Evolutionary conservation across 805 yeast species (phyloP).

Genomic region (Hanseniaspora taiwanica): DNA sequence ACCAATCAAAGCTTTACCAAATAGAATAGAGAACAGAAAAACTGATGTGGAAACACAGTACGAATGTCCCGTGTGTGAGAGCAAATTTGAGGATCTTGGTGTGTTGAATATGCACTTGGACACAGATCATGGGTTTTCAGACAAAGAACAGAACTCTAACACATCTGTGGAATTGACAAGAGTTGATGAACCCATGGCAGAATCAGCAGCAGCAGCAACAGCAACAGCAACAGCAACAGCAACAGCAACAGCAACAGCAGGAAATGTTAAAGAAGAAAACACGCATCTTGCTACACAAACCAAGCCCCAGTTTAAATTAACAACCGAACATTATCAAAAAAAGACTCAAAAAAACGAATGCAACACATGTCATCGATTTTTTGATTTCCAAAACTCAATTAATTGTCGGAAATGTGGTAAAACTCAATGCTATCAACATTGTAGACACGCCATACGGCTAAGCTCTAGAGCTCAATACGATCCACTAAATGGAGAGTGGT

Average conservation of each 20-base stretch:
- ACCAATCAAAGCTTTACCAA: no score
- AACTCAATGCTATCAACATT: slow-evolving; percentile 54
- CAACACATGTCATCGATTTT: slow-evolving; percentile 27
- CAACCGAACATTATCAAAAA: slow-evolving; percentile 17
- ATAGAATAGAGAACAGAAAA: no score
- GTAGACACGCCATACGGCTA: slow-evolving; percentile 40
- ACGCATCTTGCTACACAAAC: background rate
- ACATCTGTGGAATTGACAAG: background rate
- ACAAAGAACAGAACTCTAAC: slow-evolving; percentile 1
- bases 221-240: no score
- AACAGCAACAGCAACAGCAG: background rate
- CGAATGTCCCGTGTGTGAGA: slow-evolving; percentile 61
- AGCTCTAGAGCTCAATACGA: slow-evolving; percentile 34
- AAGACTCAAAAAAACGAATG: slow-evolving; percentile 31
- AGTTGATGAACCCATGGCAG: background rate
- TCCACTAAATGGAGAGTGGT: slow-evolving; percentile 45
- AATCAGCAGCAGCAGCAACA: no score
- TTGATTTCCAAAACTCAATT: slow-evolving; percentile 40
- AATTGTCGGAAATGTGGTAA: slow-evolving; percentile 72
- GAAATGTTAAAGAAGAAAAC: background rate
- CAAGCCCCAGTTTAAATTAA: background rate
- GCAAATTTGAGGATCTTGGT: slow-evolving; percentile 36
- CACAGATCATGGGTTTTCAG: slow-evolving; percentile 38
- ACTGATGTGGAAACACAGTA: slow-evolving; percentile 3
- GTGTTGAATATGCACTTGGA: slow-evolving; percentile 64